Evolutionary conservation across 208 protist genomes (phyloP).

Genomic region (Naegleria lovaniensis): DNA sequence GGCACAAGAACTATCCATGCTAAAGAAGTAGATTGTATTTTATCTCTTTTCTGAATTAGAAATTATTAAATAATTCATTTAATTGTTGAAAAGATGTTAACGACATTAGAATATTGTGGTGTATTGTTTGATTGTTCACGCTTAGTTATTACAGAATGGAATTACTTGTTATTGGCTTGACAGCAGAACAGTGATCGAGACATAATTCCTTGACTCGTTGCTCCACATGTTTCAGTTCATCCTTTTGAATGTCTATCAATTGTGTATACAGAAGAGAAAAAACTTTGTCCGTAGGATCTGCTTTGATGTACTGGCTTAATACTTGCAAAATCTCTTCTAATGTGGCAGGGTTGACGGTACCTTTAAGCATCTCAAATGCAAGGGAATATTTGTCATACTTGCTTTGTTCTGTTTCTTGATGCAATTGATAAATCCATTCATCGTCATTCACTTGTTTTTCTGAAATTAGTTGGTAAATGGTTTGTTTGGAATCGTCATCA

Average conservation of each 20-base stretch:
- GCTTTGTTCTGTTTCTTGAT: not conserved
- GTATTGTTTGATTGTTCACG: no score
- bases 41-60: no score
- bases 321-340: not conserved
- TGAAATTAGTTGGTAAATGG: not conserved
- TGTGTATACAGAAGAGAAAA: not conserved
- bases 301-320: not conserved
- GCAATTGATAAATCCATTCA: not conserved
- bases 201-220: not conserved
- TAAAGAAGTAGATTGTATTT: no score
- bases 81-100: no score
- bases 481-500: not conserved
- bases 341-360: not conserved
- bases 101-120: no score
- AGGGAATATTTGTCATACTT: not conserved
- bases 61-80: no score
- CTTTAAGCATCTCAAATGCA: not conserved
- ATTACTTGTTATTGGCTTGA: no score
- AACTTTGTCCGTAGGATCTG: not conserved
- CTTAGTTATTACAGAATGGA: no score
- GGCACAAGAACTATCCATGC: not conserved
- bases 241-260: not conserved
- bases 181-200: no score
- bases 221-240: not conserved
- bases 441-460: not conserved